Evolutionary conservation across 805 yeast genomes (phyloP), one percentile per base, ranked within the genome.

Genomic region (Candida nemodendra): DNA sequence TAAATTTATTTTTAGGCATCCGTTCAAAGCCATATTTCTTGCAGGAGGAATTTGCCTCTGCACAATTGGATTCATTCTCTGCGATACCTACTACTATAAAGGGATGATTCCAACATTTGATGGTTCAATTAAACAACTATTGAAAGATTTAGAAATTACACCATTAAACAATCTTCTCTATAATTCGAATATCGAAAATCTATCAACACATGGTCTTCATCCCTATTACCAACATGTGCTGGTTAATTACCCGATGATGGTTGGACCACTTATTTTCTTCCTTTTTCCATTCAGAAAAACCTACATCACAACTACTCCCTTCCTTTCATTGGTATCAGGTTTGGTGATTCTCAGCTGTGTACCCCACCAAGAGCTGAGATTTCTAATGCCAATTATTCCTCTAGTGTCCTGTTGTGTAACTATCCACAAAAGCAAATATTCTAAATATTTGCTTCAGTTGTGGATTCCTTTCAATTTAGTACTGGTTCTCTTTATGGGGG

Each of bases 321-420:
- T 78, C 44, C 61, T 79, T 26, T 61, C 90, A 2, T 66, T 81
- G 0, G 39, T 76, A 2, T 78, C 95, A 4, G 95, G 89, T 0
- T 18, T 86, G 1, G 4, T 68, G 0, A 38, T 77, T 3, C 65
- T 93, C 18, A 87, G 97, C 0, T 2, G 78, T 0, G 71, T 88
- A 16, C 95, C 95, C 12, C 99, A 93, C 59, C 99, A 93, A 59
- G 99, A 93, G 56, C 68, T 88, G n/a, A 68, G 99, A 36, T 93
- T 93, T 56, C 62, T 95, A 30, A 56, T 80, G 0, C 98, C 99
- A 0, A 54, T 83, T 15, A 65, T 84, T 2, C 97, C 99, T 0
- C 62, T 90, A 9, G 54, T 78, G 7, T 74, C 81, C 42, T 69
- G 80, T 12, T 75, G 85, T 39, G 65, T 78, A 4, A 30, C 47